A percentile compares a stretch with the other conserved stretches of the same genome.
Evolutionary conservation across 768 basidiomycete genomes (phyloP).

Genomic region (Collybiopsis confluens): DNA sequence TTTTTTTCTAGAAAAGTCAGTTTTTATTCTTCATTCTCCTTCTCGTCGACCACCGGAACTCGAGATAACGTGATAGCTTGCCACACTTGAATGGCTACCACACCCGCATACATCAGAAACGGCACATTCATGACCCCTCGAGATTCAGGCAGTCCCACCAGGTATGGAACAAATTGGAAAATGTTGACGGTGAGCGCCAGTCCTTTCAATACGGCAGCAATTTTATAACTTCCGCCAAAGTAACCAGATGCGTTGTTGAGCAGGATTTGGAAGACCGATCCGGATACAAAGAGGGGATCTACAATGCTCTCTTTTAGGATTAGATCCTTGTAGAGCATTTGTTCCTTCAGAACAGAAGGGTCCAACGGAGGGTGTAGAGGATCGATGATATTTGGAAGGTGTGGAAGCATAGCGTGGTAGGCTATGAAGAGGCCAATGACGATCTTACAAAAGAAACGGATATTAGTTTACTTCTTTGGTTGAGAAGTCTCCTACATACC

Average conservation of each 20-base stretch:
- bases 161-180: background rate
- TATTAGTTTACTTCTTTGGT: background rate
- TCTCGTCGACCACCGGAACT: background rate
- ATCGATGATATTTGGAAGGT: background rate
- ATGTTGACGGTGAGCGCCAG: background rate
- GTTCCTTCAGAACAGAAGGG: background rate
- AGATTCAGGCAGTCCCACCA: background rate
- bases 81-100: background rate
- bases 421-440: background rate
- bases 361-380: background rate
- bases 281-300: slow-evolving; percentile 26
- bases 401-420: background rate
- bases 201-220: background rate
- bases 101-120: background rate
- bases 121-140: background rate
- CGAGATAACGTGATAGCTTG: background rate
- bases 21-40: background rate
- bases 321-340: background rate
- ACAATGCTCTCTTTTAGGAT: slow-evolving; percentile 17
- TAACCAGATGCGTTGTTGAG: slow-evolving; percentile 11
- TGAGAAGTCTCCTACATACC: background rate
- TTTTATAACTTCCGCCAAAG: background rate
- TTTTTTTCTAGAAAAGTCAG: too few species aligned
- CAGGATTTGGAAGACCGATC: slow-evolving; percentile 23
- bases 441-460: background rate